These are phyloP conservation scores for Parascedosporium putredinis DNA, from an alignment of 2,329 filamentous ascomycete genomes.

Conservation along the genomic window DNA sequence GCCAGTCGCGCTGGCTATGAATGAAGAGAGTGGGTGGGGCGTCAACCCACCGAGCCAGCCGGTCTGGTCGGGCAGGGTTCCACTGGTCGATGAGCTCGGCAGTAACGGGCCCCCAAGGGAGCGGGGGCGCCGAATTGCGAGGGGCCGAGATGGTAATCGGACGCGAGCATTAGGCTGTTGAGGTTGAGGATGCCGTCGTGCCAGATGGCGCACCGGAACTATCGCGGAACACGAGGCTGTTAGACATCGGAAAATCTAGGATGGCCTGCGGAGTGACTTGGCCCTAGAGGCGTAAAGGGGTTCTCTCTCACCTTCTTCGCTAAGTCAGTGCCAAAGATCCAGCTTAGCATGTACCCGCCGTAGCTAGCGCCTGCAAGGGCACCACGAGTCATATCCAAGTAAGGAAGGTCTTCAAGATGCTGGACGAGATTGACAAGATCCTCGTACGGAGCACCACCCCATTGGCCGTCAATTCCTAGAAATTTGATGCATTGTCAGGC, in stretches of 20 bases:
- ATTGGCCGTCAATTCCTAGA: slow-evolving; percentile 39
- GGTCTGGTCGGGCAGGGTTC: slow-evolving; percentile 34
- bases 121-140: slow-evolving; percentile 30
- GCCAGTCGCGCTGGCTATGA: slow-evolving; percentile 60
- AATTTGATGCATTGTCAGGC: slow-evolving; percentile 15
- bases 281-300: slow-evolving; percentile 12
- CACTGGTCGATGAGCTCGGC: slow-evolving; percentile 31
- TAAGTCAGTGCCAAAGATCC: slow-evolving; percentile 43
- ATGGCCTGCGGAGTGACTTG: not conserved
- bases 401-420: slow-evolving; percentile 38
- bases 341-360: slow-evolving; percentile 52
- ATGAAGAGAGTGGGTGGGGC: slow-evolving; percentile 59
- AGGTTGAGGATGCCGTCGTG: slow-evolving; percentile 35
- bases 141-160: slow-evolving; percentile 14
- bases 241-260: too few species aligned
- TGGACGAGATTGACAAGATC: slow-evolving; percentile 45
- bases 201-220: slow-evolving; percentile 26
- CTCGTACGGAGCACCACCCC: slow-evolving; percentile 22
- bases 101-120: slow-evolving; percentile 27
- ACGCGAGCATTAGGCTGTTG: slow-evolving; percentile 17
- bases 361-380: slow-evolving; percentile 43
- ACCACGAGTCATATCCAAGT: slow-evolving; percentile 41
- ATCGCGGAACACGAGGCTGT: too few species aligned
- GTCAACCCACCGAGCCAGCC: slow-evolving; percentile 48
- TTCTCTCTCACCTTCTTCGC: slow-evolving; percentile 28